Evolutionary conservation across 495 filamentous ascomycete species (phyloP).

Genomic region (Talaromyces trachyspermus): DNA sequence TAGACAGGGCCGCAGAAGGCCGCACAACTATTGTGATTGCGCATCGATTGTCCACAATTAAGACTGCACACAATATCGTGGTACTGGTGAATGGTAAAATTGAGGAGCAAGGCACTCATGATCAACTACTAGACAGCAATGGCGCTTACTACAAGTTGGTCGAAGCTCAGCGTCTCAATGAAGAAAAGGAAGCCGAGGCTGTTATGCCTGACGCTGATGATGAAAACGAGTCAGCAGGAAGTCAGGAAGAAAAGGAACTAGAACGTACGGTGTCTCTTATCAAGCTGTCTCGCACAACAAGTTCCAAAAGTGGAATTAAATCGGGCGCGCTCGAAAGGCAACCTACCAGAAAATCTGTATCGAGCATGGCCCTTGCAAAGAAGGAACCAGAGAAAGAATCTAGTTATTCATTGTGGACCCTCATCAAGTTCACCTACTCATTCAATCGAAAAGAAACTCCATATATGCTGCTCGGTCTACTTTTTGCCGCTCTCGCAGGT

Average conservation of each 20-base stretch:
- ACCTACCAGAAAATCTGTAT: constrained; percentile 65
- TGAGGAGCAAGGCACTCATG: constrained; percentile 82
- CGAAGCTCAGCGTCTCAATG: constrained; percentile 70
- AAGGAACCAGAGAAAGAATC: constrained; percentile 35
- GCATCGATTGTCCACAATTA: constrained; percentile 90
- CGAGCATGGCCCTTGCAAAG: constrained; percentile 58
- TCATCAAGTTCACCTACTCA: constrained; percentile 74
- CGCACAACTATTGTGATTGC: constrained; percentile 95
- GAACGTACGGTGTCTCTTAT: constrained; percentile 18
- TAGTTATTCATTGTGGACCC: constrained; percentile 70
- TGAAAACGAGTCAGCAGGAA: constrained; percentile 19
- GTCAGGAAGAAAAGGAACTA: constrained; percentile 14
- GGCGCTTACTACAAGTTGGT: constrained; percentile 71
- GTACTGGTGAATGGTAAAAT: constrained; percentile 80
- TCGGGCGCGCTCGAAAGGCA: constrained; percentile 30
- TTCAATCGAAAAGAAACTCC: constrained; percentile 74
- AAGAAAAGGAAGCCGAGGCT: constrained; percentile 49
- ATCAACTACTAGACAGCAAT: constrained; percentile 51
- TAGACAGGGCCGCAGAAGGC: constrained; percentile 81
- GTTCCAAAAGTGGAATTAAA: constrained; percentile 23
- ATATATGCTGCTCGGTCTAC: constrained; percentile 67
- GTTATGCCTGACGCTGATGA: constrained; percentile 23
- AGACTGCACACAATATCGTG: constrained; percentile 89
- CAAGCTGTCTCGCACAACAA: constrained; percentile 13
- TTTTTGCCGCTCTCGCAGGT: constrained; percentile 74